These are phyloP conservation scores for Penicillium arizonense DNA, from an alignment of 495 filamentous ascomycete genomes.

Conservation along the genomic window DNA sequence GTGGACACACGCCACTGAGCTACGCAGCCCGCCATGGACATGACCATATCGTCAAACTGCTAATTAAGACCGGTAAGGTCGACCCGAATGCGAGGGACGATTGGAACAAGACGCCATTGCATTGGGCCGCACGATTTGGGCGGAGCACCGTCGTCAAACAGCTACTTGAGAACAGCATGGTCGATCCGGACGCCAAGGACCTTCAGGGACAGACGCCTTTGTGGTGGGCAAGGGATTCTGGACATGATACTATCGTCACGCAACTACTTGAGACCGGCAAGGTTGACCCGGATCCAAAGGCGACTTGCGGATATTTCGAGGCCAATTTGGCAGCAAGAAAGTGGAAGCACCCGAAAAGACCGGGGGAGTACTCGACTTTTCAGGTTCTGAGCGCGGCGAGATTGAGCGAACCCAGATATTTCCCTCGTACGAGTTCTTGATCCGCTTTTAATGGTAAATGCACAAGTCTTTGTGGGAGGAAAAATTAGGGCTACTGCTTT, in stretches of 20 bases:
- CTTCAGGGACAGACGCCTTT: neutral
- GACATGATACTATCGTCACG: neutral
- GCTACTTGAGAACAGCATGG: neutral
- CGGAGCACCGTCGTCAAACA: neutral
- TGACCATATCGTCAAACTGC: constrained; percentile 29
- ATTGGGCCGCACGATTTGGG: neutral
- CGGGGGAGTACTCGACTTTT: no score
- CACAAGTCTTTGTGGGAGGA: no score
- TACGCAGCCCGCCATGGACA: constrained; percentile 34
- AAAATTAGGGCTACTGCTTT: no score
- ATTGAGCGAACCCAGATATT: no score
- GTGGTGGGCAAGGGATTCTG: neutral
- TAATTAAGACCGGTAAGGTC: constrained; percentile 22
- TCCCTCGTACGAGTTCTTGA: no score
- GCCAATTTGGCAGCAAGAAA: no score
- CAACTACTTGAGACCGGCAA: neutral
- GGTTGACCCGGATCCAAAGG: no score
- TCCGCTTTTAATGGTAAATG: no score
- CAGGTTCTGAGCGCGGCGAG: no score
- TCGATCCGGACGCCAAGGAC: neutral
- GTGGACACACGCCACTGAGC: no score
- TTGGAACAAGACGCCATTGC: constrained; percentile 30
- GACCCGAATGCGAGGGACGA: constrained; percentile 29
- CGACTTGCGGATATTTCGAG: no score
- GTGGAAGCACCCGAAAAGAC: no score